These are phyloP conservation scores for Ascoidea tarda DNA, from an alignment of 805 yeast species.

Conservation along the genomic window DNA sequence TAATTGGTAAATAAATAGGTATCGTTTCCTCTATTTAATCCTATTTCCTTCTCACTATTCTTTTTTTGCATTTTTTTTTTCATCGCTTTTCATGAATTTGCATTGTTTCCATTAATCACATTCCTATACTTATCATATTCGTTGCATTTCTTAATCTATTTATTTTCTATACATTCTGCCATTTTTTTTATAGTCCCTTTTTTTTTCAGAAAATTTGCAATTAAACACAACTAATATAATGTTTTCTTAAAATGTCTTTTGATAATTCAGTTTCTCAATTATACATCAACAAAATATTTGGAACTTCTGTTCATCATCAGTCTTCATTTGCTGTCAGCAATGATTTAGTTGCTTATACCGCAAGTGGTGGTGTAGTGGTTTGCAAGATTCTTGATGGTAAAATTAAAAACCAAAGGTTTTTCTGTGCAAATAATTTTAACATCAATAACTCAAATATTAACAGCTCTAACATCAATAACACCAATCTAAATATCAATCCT, in stretches of 20 bases:
- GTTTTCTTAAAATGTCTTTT: slow-evolving; percentile 1
- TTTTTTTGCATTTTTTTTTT: too few species aligned
- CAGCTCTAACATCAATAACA: background rate
- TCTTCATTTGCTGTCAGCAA: background rate
- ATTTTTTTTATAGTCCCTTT: too few species aligned
- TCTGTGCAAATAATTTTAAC: background rate
- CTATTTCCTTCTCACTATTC: too few species aligned
- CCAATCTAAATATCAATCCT: background rate
- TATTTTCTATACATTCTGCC: too few species aligned
- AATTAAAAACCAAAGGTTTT: slow-evolving; percentile 1
- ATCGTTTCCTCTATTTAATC: too few species aligned
- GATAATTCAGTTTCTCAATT: slow-evolving; percentile 6
- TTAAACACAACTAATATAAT: too few species aligned
- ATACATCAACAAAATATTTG: slow-evolving; percentile 4
- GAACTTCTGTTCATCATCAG: background rate
- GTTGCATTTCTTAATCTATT: too few species aligned
- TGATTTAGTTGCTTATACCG: background rate
- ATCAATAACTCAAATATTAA: background rate
- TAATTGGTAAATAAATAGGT: too few species aligned
- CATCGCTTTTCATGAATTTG: too few species aligned
- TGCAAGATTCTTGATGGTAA: background rate
- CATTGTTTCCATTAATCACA: too few species aligned
- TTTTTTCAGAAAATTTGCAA: too few species aligned
- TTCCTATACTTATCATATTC: too few species aligned
- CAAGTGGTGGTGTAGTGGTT: slow-evolving; percentile 2